These are phyloP conservation scores for Stachybotrys chartarum DNA, from an alignment of 2,329 filamentous ascomycete genomes.

Conservation along the genomic window DNA sequence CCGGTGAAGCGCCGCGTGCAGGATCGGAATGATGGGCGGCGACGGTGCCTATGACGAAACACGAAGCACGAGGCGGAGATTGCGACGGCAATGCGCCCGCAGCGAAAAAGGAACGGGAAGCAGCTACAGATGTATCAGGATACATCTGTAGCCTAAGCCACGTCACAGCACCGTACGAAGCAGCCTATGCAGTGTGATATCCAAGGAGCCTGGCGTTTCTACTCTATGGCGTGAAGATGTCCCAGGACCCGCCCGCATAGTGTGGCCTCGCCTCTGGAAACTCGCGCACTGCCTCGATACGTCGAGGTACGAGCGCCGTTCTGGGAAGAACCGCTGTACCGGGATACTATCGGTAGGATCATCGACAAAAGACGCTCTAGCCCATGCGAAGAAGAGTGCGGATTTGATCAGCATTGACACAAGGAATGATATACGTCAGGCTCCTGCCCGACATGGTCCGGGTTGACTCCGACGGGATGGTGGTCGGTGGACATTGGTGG, in stretches of 20 bases:
- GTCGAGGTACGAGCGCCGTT: too few species aligned
- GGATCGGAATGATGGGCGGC: not conserved
- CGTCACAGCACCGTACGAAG: not conserved
- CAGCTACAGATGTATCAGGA: not conserved
- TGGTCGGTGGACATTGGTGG: not conserved
- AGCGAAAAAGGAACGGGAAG: not conserved
- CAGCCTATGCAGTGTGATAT: not conserved
- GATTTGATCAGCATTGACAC: not conserved
- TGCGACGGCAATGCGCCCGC: not conserved
- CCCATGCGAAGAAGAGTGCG: not conserved
- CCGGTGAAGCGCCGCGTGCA: not conserved
- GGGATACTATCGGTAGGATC: too few species aligned
- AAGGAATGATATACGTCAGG: not conserved
- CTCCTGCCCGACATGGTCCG: not conserved
- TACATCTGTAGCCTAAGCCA: not conserved
- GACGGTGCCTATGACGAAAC: not conserved
- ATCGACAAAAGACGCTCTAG: not conserved
- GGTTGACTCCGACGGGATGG: not conserved
- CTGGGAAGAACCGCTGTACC: too few species aligned
- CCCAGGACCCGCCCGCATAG: too few species aligned
- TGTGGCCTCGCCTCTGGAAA: too few species aligned
- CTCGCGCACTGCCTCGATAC: too few species aligned
- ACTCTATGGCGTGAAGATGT: too few species aligned
- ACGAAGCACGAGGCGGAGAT: not conserved
- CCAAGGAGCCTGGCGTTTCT: not conserved